Evolutionary conservation across 116 monocot genomes (phyloP), one percentile per base, ranked within the genome.

Genomic region (Trichopus zeylanicus): DNA sequence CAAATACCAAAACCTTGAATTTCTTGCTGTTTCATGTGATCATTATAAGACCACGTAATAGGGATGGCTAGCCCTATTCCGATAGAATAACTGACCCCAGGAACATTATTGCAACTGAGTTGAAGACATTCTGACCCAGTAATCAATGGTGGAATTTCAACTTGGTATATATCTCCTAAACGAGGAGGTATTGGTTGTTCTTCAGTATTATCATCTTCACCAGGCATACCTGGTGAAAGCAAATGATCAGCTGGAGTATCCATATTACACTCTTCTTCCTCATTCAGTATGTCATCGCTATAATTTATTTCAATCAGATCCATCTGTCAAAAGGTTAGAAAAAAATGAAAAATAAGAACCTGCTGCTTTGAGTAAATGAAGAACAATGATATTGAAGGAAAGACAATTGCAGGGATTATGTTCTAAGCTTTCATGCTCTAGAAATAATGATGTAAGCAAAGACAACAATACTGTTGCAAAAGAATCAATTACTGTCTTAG

Each of bases 31-130:
- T 67, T 56, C 7, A 34, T 18, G 2, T 59, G 20, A 25, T 72
- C 48, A 37, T 13, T 38, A 51, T 63, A 52, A 72, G 69, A 26
- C 86, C 82, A 93, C 42, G 52, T 63, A 42, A 89, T 59, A 46
- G 86, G 89, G 19, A 86, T 72, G 19, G 77, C 37, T 60, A 82
- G 67, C 49, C 70, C 83, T 60, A 68, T 18, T 60, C 69, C 67
- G 56, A 58, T 10, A 46, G 38, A 28, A 59, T 47, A 55, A 32
- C 77, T 62, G 51, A 34, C 22, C 38, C 55, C 66, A 49, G 61
- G 51, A 5, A 48, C 24, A 29, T 53, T 47, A 48, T 24, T 33
- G 16, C 37, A 31, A 47, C 28, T 53, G 39, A 61, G 31, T 10
- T 54, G 57, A 49, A 64, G n/a, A 5, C 15, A 21, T 49, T 81